These are phyloP conservation scores for Viridothelium virens DNA, from an alignment of 495 filamentous ascomycete species.

Conservation along the genomic window DNA sequence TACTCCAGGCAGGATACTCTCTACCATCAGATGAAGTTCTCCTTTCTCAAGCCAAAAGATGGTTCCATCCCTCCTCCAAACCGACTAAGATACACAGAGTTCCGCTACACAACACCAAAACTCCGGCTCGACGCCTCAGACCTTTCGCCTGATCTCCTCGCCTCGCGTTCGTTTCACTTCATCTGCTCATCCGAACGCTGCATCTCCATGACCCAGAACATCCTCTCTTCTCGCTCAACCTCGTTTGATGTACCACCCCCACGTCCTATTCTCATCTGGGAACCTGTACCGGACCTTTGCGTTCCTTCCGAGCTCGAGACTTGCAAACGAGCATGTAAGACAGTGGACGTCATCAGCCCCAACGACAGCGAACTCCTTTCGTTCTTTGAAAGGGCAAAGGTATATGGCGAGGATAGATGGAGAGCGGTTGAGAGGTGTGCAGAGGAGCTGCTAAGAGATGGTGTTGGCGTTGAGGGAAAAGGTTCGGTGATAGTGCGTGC, in stretches of 20 bases:
- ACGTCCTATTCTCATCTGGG: slow-evolving; percentile 80
- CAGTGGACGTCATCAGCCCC: slow-evolving; percentile 78
- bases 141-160: slow-evolving; percentile 52
- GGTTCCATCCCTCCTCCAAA: too few relatives aligned
- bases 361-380: slow-evolving; percentile 79
- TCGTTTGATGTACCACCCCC: neutral
- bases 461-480: slow-evolving; percentile 41
- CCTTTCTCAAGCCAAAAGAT: too few relatives aligned
- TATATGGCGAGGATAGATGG: slow-evolving; percentile 42
- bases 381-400: slow-evolving; percentile 52
- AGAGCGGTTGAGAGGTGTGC: slow-evolving; percentile 46
- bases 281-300: slow-evolving; percentile 86
- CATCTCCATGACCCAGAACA: slow-evolving; percentile 57
- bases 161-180: slow-evolving; percentile 73
- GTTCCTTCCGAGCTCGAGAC: slow-evolving; percentile 64
- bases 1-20: too few relatives aligned
- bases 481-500: slow-evolving; percentile 48
- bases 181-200: slow-evolving; percentile 78
- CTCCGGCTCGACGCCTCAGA: slow-evolving; percentile 59
- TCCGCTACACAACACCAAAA: slow-evolving; percentile 84
- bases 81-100: slow-evolving; percentile 40
- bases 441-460: slow-evolving; percentile 48
- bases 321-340: slow-evolving; percentile 59
- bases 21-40: too few relatives aligned
- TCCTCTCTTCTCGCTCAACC: slow-evolving; percentile 41